Percentiles rank a stretch among this genome's conserved stretches.
Evolutionary conservation across 1,284 basidiomycete genomes (phyloP).

Genomic region (Leccinum angustisporum): DNA sequence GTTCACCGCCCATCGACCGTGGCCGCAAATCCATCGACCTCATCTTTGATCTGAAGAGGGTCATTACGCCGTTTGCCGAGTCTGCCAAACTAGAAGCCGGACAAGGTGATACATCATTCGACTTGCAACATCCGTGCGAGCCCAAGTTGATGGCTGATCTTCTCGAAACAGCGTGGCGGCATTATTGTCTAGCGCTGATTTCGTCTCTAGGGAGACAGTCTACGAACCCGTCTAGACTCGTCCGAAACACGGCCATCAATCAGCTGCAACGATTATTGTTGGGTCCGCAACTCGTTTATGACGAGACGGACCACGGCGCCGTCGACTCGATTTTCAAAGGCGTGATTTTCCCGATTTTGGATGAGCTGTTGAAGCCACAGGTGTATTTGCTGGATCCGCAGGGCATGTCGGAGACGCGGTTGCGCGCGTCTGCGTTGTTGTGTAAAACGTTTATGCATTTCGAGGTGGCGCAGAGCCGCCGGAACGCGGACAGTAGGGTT

Average conservation of each 20-base stretch:
- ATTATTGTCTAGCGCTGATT: slow-evolving; percentile 80
- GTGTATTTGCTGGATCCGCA: slow-evolving; percentile 78
- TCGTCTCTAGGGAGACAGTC: slow-evolving; percentile 82
- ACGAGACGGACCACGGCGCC: slow-evolving; percentile 56
- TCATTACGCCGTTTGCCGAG: slow-evolving; percentile 57
- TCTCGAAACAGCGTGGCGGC: slow-evolving; percentile 67
- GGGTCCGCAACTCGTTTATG: slow-evolving; percentile 69
- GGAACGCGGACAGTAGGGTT: slow-evolving; percentile 68
- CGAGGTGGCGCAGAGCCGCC: slow-evolving; percentile 71
- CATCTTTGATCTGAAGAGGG: slow-evolving; percentile 70
- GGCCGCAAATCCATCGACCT: slow-evolving; percentile 84
- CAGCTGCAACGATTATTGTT: slow-evolving; percentile 88
- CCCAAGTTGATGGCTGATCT: slow-evolving; percentile 11
- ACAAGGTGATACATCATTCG: slow-evolving; percentile 46
- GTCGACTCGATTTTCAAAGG: slow-evolving; percentile 86
- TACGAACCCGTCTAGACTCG: slow-evolving; percentile 80
- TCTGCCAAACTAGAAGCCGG: slow-evolving; percentile 41
- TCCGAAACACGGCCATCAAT: slow-evolving; percentile 82
- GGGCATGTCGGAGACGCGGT: slow-evolving; percentile 87
- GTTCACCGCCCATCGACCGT: slow-evolving; percentile 75
- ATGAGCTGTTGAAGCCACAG: slow-evolving; percentile 88
- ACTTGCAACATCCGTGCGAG: not conserved
- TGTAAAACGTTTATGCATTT: slow-evolving; percentile 97
- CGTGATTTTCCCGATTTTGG: slow-evolving; percentile 89
- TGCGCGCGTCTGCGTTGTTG: slow-evolving; percentile 83